phyloP scores from a whole-genome alignment of 2,329 filamentous ascomycete genomes.

The Juglanconis sp. region DNA sequence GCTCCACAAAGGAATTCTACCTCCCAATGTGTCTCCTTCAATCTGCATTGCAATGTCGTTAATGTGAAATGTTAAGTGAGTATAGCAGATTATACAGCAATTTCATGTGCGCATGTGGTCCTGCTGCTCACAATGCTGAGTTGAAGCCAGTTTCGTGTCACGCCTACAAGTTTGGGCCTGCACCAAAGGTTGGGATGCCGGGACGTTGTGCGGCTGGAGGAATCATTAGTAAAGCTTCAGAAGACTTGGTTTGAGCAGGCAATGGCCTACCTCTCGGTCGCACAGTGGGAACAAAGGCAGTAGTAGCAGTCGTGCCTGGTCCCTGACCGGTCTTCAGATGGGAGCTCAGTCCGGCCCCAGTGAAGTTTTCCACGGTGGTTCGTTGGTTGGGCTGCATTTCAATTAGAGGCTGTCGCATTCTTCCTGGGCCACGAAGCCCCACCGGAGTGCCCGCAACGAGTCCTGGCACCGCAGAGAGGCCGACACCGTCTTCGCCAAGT shows the following conservation, averaged over 20 bases:
- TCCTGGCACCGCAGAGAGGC: constrained; percentile 29
- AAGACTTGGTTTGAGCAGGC: neutral
- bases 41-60: too few relatives aligned
- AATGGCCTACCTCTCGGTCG: constrained; percentile 11
- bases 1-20: neutral
- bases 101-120: neutral
- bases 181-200: neutral
- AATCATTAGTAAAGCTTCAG: neutral
- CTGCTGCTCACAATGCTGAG: neutral
- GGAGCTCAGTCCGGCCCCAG: constrained; percentile 16
- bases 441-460: constrained; percentile 28
- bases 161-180: neutral
- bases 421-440: constrained; percentile 4
- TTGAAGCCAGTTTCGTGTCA: neutral
- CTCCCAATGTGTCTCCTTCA: neutral
- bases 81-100: neutral
- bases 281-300: neutral
- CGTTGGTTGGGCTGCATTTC: constrained; percentile 6
- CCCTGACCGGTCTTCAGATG: constrained; percentile 16
- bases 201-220: constrained; percentile 5
- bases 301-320: neutral
- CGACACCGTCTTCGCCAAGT: constrained; percentile 20
- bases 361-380: constrained; percentile 2
- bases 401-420: constrained; percentile 5
- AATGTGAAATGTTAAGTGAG: too few relatives aligned